Evolutionary conservation across 23 red algal species (phyloP), one percentile per base, ranked within the genome.

Genomic region (Gracilaria domingensis): DNA sequence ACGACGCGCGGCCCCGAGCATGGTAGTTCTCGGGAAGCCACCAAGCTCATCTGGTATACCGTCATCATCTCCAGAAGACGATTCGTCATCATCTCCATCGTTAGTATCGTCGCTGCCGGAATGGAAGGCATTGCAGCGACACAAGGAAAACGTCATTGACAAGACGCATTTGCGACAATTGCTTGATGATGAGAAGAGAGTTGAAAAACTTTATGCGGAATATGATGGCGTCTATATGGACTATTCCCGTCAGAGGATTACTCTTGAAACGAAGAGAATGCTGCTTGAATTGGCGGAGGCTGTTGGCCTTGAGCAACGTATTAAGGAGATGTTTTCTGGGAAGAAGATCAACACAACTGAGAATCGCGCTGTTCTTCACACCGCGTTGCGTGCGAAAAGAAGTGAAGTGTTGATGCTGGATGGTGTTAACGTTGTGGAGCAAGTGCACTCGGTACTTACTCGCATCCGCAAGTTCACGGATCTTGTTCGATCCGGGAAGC

Each of bases 321-420:
- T 99, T 50, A 56, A 91, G 28, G 89, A 93, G 7, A 96, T 99
- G 97, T 67, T 94, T 55, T n/a, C 83, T 26, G 97, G 97, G 44
- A 26, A 85, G 20, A 79, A 95, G 17, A 92, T 99, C 36, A 99
- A 99, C 54, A 73, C 60, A 16, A 99, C 88, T 35, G 97, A 99
- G 74, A 66, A 79, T 32, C 93, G 97, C 39, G 94, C 97, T 40
- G 97, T 95, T 36, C 79, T 99, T 81, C 97, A 99, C 72, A 94
- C 92, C 35, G 97, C 97, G 12, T 72, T 99, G 84, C 85, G 97
- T 20, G 90, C 93, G 36, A 71, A 75, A 25, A 90, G 80, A 53
- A 81, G 79, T 47, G 86, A 93, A 47, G 71, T 32, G 18, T 35
- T 99, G 25, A 86, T 95, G 87, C 58, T 96, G n/a, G 90, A 93